Percentiles rank a stretch among this genome's conserved stretches.
Evolutionary conservation across 805 yeast species (phyloP).

Genomic region (Pichia californica): DNA sequence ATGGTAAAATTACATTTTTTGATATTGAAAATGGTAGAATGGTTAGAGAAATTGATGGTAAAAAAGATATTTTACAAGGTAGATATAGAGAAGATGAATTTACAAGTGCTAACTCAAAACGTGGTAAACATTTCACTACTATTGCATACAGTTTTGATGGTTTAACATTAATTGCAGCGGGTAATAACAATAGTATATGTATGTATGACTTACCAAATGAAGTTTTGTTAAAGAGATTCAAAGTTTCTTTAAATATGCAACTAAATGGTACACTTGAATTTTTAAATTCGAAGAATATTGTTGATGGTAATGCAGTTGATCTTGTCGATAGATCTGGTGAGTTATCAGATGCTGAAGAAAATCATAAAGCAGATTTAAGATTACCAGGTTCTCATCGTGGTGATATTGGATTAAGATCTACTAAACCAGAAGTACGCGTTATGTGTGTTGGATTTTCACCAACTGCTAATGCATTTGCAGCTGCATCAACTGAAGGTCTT

Average conservation of each 20-base stretch:
- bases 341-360: slow-evolving; percentile 73
- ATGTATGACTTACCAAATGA: slow-evolving; percentile 85
- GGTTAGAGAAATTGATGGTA: slow-evolving; percentile 76
- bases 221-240: slow-evolving; percentile 75
- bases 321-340: slow-evolving; percentile 83
- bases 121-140: slow-evolving; percentile 79
- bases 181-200: slow-evolving; percentile 86
- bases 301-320: slow-evolving; percentile 83
- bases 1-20: slow-evolving; percentile 81
- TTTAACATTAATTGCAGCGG: slow-evolving; percentile 80
- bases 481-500: slow-evolving; percentile 92
- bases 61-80: slow-evolving; percentile 81
- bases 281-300: slow-evolving; percentile 74
- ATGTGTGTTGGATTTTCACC: slow-evolving; percentile 80
- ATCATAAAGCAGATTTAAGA: slow-evolving; percentile 44
- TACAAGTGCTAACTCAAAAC: slow-evolving; percentile 67
- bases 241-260: slow-evolving; percentile 84
- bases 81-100: slow-evolving; percentile 79
- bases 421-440: slow-evolving; percentile 79
- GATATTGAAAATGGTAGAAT: slow-evolving; percentile 79
- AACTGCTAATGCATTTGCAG: slow-evolving; percentile 83
- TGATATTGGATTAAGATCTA: slow-evolving; percentile 69
- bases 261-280: slow-evolving; percentile 79
- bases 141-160: slow-evolving; percentile 89
- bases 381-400: slow-evolving; percentile 87